phyloP scores from a whole-genome alignment of 257 asterid genomes.

The Jasminum sambac region DNA sequence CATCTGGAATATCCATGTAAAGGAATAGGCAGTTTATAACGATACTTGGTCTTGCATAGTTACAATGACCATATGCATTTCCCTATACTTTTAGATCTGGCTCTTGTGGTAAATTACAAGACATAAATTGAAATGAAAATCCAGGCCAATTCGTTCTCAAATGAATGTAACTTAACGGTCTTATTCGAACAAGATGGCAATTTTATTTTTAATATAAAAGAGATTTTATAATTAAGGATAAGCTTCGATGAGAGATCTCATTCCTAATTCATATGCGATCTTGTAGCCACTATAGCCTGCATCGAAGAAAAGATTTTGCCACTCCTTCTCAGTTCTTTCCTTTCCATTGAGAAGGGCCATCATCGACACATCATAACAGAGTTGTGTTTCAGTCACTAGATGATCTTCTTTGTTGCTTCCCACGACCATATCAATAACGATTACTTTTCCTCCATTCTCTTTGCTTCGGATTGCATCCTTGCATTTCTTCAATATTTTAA shows the following conservation, averaged over 20 bases:
- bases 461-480: constrained; percentile 29
- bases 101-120: no score
- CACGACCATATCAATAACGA: constrained; percentile 33
- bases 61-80: no score
- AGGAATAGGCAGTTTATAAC: no score
- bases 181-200: no score
- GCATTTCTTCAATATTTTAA: constrained; percentile 36
- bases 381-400: constrained; percentile 17
- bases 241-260: constrained; percentile 39
- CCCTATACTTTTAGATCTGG: no score
- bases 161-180: no score
- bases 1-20: no score
- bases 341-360: constrained; percentile 27
- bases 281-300: constrained; percentile 42
- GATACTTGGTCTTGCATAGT: no score
- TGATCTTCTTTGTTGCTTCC: constrained; percentile 10
- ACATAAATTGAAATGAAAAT: no score
- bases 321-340: constrained; percentile 42
- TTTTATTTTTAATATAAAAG: no score
- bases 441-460: constrained; percentile 28
- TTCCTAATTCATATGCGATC: constrained; percentile 34
- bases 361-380: constrained; percentile 30
- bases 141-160: no score
- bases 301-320: constrained; percentile 31
- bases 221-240: no score